These are phyloP conservation scores for Sanghuangporus sanghuang DNA, from an alignment of 1,284 basidiomycete species.

Conservation along the genomic window DNA sequence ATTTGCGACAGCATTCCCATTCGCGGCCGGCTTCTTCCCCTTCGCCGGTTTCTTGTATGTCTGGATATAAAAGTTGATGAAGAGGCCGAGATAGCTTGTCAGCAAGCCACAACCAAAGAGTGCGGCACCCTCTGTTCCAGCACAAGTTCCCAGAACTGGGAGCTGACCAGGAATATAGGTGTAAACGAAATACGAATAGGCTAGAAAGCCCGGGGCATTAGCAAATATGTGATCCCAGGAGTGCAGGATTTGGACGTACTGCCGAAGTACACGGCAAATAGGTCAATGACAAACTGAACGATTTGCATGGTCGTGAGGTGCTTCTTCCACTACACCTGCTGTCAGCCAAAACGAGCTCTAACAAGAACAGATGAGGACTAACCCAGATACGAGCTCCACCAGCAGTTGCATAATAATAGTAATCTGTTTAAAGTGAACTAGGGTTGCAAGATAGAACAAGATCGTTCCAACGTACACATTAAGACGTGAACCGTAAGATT, in stretches of 20 bases:
- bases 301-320: constrained; percentile 96
- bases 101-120: constrained; percentile 86
- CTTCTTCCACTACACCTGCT: constrained; percentile 82
- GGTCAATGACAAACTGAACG: constrained; percentile 88
- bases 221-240: neutral
- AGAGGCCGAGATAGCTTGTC: constrained; percentile 85
- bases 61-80: constrained; percentile 87
- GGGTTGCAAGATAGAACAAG: neutral
- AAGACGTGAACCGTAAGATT: constrained; percentile 96
- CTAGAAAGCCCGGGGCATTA: constrained; percentile 34
- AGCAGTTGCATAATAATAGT: constrained; percentile 96
- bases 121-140: constrained; percentile 86
- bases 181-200: constrained; percentile 78
- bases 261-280: constrained; percentile 88
- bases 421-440: constrained; percentile 50
- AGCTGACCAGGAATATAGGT: constrained; percentile 53
- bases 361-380: constrained; percentile 23
- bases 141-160: constrained; percentile 77
- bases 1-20: constrained; percentile 30
- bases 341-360: constrained; percentile 11
- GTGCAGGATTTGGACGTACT: constrained; percentile 50
- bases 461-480: constrained; percentile 73
- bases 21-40: constrained; percentile 33
- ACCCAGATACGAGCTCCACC: constrained; percentile 96
- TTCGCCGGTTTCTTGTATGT: constrained; percentile 68